These are phyloP conservation scores for Liquidambar formosana DNA, from an alignment of 164 flowering plant genomes.

Conservation along the genomic window DNA sequence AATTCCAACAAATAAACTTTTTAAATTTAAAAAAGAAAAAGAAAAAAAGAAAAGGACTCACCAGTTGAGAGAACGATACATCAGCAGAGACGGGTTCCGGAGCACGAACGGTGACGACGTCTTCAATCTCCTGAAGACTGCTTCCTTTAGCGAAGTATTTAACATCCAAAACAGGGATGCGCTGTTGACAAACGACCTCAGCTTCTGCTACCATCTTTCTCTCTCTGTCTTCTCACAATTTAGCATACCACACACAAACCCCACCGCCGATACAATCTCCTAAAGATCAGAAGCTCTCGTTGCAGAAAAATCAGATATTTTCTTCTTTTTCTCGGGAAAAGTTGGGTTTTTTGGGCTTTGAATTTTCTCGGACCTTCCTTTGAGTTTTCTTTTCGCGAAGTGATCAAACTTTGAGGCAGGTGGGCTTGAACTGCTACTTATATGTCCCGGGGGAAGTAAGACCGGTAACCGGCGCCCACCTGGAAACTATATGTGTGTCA, in stretches of 20 bases:
- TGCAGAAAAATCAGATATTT: not conserved
- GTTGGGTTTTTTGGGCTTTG: not conserved
- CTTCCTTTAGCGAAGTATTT: constrained; percentile 10
- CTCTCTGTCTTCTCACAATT: constrained; percentile 1
- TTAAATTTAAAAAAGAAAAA: no score
- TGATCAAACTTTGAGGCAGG: constrained; percentile 1
- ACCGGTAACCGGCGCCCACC: constrained; percentile 20
- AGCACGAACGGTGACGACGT: constrained; percentile 9
- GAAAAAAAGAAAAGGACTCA: constrained; percentile 6
- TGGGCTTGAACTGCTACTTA: constrained; percentile 9
- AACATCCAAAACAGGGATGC: constrained; percentile 35
- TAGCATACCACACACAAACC: constrained; percentile 2
- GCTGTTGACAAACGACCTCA: constrained; percentile 38
- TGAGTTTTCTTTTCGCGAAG: not conserved
- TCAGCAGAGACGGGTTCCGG: constrained; percentile 24
- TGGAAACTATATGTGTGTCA: constrained; percentile 3
- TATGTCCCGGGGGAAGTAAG: not conserved
- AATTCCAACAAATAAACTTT: no score
- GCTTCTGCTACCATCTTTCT: constrained; percentile 51
- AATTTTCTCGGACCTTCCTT: constrained; percentile 16
- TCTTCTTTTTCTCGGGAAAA: constrained; percentile 2
- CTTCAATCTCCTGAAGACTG: constrained; percentile 14
- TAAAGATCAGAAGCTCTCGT: no score
- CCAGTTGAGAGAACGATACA: constrained; percentile 19
- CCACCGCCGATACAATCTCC: not conserved